Evolutionary conservation across 176 grass and related monocot genomes (phyloP).

Genomic region (Avena sativa): DNA sequence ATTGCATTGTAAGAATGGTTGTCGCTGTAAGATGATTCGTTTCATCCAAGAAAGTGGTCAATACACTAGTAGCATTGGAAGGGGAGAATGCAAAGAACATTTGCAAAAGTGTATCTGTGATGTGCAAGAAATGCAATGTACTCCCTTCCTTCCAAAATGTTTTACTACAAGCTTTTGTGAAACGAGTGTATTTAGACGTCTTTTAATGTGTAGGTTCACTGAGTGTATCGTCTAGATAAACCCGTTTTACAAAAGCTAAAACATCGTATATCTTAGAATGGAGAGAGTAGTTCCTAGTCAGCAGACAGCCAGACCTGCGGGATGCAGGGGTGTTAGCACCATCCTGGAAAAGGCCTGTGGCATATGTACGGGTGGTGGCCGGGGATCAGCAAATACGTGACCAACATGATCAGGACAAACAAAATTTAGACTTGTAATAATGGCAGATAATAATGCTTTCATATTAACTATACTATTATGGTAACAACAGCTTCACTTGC

Average conservation of each 20-base stretch:
- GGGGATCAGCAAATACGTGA: neutral
- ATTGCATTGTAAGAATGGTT: neutral
- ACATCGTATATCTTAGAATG: too few species aligned
- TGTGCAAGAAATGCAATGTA: neutral
- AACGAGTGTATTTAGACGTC: too few species aligned
- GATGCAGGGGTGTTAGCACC: neutral
- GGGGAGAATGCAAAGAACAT: neutral
- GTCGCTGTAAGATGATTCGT: neutral
- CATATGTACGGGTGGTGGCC: neutral
- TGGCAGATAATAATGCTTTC: neutral
- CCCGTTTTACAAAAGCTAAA: too few species aligned
- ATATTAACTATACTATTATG: neutral
- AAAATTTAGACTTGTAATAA: neutral
- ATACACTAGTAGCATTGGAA: neutral
- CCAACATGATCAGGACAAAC: conserved; percentile 15
- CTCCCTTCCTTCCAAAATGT: too few species aligned
- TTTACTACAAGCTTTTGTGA: too few species aligned
- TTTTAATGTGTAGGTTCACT: too few species aligned
- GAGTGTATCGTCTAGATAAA: too few species aligned
- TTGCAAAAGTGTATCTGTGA: neutral
- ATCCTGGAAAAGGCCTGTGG: neutral
- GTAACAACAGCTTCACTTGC: neutral
- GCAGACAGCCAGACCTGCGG: neutral
- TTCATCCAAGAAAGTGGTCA: neutral
- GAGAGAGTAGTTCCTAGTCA: neutral